Conservation (phyloP, 257 asterid genomes). For the Coffea eugenioides region DNA sequence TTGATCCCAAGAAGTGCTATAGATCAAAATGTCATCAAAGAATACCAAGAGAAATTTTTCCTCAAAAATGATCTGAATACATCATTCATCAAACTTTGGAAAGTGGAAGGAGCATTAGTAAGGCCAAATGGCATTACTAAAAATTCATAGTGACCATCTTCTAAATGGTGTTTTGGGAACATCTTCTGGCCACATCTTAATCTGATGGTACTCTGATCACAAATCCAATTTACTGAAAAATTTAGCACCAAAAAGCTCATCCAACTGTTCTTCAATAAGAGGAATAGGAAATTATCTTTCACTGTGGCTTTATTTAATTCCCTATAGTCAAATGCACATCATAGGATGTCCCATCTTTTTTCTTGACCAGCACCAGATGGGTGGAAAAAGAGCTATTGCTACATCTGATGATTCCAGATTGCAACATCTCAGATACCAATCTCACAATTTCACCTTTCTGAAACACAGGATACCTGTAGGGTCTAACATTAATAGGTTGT, state of each 20-base stretch:
- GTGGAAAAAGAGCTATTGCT: background rate
- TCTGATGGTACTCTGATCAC: background rate
- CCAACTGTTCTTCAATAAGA: background rate
- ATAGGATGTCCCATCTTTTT: background rate
- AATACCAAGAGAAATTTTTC: background rate
- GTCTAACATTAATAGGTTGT: too few relatives aligned
- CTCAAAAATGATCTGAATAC: background rate
- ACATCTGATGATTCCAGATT: too few relatives aligned
- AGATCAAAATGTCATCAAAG: background rate
- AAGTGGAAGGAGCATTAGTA: background rate
- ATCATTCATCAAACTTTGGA: background rate
- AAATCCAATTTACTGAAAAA: background rate
- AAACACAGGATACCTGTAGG: too few relatives aligned
- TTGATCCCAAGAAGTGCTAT: background rate
- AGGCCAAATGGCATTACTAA: background rate
- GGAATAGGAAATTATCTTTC: background rate
- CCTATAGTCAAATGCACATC: background rate
- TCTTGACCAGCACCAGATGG: background rate
- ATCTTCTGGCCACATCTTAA: background rate
- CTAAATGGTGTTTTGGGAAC: background rate
- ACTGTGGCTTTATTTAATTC: background rate
- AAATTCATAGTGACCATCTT: background rate
- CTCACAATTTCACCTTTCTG: too few relatives aligned
- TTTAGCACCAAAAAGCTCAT: background rate
- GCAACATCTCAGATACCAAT: too few relatives aligned